phyloP scores from a whole-genome alignment of 169 alveolate species.

The Amoebophrya sp. region DNA sequence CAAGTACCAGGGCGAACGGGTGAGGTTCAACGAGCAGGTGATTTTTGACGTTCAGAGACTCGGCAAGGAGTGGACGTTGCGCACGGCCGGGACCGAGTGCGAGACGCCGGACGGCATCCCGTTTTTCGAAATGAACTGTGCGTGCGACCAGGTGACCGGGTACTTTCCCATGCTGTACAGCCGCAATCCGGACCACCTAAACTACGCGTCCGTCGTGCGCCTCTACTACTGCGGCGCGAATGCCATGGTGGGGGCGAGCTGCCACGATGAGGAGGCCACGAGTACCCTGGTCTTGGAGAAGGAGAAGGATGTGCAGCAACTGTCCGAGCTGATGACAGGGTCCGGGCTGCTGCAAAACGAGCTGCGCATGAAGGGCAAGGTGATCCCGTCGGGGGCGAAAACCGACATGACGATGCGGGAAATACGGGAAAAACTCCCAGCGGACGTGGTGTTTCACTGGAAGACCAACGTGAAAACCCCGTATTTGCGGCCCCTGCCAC shows the following conservation, averaged over 20 bases:
- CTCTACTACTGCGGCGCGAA: not conserved
- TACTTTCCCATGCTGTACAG: not conserved
- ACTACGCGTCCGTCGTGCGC: not conserved
- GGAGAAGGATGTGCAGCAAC: not conserved
- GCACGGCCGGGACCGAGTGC: not conserved
- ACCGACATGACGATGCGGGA: not conserved
- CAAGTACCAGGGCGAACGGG: conserved; percentile 7
- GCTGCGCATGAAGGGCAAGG: not conserved
- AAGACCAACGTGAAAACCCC: not conserved
- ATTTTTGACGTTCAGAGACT: not conserved
- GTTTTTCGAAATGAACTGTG: not conserved
- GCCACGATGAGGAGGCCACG: not conserved
- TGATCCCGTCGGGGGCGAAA: not conserved
- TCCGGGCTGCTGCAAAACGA: not conserved
- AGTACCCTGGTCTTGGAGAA: not conserved
- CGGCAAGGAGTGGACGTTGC: not conserved
- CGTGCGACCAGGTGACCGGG: not conserved
- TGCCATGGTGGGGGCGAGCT: not conserved
- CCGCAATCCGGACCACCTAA: not conserved
- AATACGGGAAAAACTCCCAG: not conserved
- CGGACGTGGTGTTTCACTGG: not conserved
- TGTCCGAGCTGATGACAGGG: not conserved
- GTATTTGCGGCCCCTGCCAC: not conserved
- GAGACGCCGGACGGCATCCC: not conserved
- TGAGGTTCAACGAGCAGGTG: not conserved